phyloP scores from a whole-genome alignment of 257 asterid species.

The Solanum medicagineum region DNA sequence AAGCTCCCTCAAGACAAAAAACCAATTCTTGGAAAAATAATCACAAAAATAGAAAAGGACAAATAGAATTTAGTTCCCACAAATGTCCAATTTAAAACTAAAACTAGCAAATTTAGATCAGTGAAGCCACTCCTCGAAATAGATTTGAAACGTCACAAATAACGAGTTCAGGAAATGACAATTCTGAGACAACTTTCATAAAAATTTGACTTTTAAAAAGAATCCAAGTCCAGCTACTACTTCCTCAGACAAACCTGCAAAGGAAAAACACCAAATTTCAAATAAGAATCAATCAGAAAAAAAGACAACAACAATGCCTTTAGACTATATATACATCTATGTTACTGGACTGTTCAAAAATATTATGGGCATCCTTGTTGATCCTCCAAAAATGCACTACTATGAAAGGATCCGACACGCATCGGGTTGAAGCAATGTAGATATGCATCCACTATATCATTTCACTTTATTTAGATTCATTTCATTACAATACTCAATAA shows the following conservation, averaged over 20 bases:
- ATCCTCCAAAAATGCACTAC: too few relatives aligned
- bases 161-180: constrained; percentile 10
- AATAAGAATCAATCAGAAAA: background rate
- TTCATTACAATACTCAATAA: background rate
- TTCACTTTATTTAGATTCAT: background rate
- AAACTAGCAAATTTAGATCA: constrained; percentile 16
- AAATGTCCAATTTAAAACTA: background rate
- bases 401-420: too few relatives aligned
- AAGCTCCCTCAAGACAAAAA: background rate
- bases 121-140: constrained; percentile 3
- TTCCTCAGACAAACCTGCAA: constrained; percentile 58
- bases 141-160: background rate
- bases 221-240: constrained; percentile 3
- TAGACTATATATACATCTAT: background rate
- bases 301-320: background rate
- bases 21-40: background rate
- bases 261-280: constrained; percentile 3
- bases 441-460: background rate
- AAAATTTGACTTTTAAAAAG: background rate
- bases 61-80: background rate
- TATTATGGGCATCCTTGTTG: too few relatives aligned
- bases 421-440: background rate
- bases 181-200: background rate
- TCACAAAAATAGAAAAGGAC: background rate
- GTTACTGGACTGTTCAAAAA: background rate